Conservation (phyloP, 495 filamentous ascomycete genomes). For the Elasticomyces elasticus region DNA sequence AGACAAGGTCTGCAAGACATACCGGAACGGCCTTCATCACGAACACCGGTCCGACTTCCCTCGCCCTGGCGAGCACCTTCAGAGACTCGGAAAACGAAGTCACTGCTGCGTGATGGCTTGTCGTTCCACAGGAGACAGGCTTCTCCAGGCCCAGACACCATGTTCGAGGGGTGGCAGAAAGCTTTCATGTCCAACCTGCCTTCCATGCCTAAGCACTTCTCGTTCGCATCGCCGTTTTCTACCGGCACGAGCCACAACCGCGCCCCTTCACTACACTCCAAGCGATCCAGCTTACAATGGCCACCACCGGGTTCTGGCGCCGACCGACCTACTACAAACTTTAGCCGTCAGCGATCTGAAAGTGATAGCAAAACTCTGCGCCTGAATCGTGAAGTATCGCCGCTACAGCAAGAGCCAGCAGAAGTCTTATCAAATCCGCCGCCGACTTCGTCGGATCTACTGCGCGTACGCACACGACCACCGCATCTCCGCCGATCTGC, state of each 20-base stretch:
- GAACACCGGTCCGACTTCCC: conserved; percentile 28
- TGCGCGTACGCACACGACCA: neutral
- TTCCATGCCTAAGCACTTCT: conserved; percentile 39
- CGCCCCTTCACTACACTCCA: neutral
- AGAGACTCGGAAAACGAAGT: neutral
- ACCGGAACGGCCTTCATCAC: conserved; percentile 16
- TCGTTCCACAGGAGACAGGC: conserved; percentile 25
- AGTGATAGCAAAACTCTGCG: conserved; percentile 22
- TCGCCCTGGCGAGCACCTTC: conserved; percentile 42
- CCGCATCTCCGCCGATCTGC: conserved; percentile 47
- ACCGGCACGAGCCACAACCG: neutral
- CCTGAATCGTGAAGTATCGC: neutral
- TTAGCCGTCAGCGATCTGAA: conserved; percentile 18
- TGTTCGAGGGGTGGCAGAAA: conserved; percentile 15
- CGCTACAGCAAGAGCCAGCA: neutral
- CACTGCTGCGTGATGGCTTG: conserved; percentile 33
- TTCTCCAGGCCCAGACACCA: conserved; percentile 6
- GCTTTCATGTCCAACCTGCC: conserved; percentile 38
- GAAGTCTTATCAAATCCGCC: neutral
- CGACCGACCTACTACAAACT: conserved; percentile 22
- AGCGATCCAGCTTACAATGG: neutral
- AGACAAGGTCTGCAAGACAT: neutral
- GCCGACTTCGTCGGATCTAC: neutral
- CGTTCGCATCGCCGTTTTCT: neutral
- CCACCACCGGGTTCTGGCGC: neutral